Evolutionary conservation across 2,329 filamentous ascomycete species (phyloP).

Genomic region (Aureobasidium uvarum): DNA sequence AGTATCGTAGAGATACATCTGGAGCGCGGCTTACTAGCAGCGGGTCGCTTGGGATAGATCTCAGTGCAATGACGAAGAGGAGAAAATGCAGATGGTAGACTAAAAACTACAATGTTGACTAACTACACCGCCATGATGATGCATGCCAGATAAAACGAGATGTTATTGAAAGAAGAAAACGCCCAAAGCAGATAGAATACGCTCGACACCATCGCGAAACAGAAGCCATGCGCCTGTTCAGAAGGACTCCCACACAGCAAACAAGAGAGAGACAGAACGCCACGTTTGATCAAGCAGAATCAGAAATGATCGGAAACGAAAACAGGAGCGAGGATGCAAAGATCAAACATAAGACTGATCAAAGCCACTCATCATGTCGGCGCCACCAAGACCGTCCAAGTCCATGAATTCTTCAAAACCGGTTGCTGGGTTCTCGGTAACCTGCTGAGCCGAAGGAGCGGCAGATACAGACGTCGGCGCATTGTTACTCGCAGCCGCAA

Average conservation of each 20-base stretch:
- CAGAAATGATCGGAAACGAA: not conserved
- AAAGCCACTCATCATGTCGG: slow-evolving; percentile 12
- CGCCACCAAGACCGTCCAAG: slow-evolving; percentile 38
- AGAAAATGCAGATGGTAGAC: not conserved
- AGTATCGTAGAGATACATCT: not conserved
- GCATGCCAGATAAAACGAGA: not conserved
- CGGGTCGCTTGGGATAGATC: not conserved
- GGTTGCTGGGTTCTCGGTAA: not conserved
- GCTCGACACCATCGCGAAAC: not conserved
- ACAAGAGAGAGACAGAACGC: not conserved
- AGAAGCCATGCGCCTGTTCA: not conserved
- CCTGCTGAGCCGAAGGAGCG: slow-evolving; percentile 5
- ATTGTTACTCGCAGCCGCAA: slow-evolving; percentile 10
- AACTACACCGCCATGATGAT: slow-evolving; percentile 1
- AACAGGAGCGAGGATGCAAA: not conserved
- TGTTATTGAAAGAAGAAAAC: not conserved
- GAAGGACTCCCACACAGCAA: not conserved
- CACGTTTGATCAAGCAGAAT: not conserved
- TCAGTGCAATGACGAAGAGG: not conserved
- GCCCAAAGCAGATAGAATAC: not conserved
- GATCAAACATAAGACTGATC: slow-evolving; percentile 13
- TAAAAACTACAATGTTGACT: not conserved
- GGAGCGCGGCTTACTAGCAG: not conserved
- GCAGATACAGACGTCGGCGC: not conserved
- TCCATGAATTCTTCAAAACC: slow-evolving; percentile 47